A percentile compares a stretch with the other conserved stretches of the same genome.
phyloP scores from a whole-genome alignment of 768 basidiomycete genomes.

The Calocera cornea region DNA sequence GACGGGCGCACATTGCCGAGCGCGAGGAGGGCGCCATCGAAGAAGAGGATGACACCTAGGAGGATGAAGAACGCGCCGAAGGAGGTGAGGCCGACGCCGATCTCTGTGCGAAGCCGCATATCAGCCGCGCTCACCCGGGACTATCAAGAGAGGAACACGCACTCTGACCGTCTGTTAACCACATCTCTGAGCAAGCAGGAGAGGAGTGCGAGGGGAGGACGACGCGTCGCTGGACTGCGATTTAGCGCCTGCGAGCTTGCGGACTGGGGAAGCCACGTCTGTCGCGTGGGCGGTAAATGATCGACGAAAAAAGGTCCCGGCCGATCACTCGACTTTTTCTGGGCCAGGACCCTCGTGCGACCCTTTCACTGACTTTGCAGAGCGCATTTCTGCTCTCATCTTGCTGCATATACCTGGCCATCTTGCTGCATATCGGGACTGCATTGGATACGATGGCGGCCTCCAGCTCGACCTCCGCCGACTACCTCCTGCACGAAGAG shows the following conservation, averaged over 20 bases:
- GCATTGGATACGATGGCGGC: neutral
- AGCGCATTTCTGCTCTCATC: neutral
- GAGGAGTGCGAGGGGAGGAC: neutral
- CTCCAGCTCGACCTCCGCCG: neutral
- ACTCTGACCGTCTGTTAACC: slow-evolving; percentile 45
- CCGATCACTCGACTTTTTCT: neutral
- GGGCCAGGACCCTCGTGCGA: too few species aligned
- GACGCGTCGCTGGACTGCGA: neutral
- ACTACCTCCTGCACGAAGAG: slow-evolving; percentile 14
- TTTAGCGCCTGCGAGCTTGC: neutral
- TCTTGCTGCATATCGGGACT: neutral
- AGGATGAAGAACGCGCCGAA: slow-evolving; percentile 95
- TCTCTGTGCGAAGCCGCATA: slow-evolving; percentile 53
- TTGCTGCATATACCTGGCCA: neutral
- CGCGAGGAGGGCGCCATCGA: slow-evolving; percentile 88
- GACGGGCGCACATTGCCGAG: slow-evolving; percentile 76
- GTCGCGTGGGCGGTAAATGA: neutral
- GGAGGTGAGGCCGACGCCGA: slow-evolving; percentile 90
- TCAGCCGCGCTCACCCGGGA: neutral
- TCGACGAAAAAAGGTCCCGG: neutral
- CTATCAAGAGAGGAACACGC: slow-evolving; percentile 7
- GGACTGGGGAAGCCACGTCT: slow-evolving; percentile 3
- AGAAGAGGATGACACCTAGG: slow-evolving; percentile 88
- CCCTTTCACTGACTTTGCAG: too few species aligned
- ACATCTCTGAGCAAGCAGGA: slow-evolving; percentile 24